These are phyloP conservation scores for Ceratobasidium sp. DNA, from an alignment of 1,284 basidiomycete species.

Conservation along the genomic window DNA sequence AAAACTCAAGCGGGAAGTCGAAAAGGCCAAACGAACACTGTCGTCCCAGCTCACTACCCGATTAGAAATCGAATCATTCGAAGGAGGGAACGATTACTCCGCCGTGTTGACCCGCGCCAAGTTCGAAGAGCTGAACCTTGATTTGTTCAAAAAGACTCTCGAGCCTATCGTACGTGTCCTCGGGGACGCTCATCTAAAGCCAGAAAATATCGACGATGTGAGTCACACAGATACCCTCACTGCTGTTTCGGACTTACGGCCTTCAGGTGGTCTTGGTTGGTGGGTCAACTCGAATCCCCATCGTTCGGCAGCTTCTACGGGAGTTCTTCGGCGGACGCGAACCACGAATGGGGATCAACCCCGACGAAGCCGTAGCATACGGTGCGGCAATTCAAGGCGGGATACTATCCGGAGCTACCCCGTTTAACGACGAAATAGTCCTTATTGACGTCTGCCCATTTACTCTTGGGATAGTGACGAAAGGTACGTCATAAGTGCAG, in stretches of 20 bases:
- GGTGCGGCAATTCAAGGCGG: slow-evolving; percentile 98
- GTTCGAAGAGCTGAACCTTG: slow-evolving; percentile 99
- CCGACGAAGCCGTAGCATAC: slow-evolving; percentile 94
- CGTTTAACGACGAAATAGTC: slow-evolving; percentile 83
- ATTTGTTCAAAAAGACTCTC: slow-evolving; percentile 99
- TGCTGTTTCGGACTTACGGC: background rate
- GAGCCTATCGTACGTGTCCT: slow-evolving; percentile 99
- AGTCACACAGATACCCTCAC: background rate
- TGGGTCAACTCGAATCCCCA: slow-evolving; percentile 98
- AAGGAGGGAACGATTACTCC: slow-evolving; percentile 94
- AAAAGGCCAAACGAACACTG: slow-evolving; percentile 98
- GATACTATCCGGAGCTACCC: slow-evolving; percentile 89
- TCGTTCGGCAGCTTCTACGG: slow-evolving; percentile 95
- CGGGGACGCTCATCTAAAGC: slow-evolving; percentile 97
- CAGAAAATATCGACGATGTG: slow-evolving; percentile 89
- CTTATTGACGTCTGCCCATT: slow-evolving; percentile 96
- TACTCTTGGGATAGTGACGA: slow-evolving; percentile 97
- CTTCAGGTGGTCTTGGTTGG: slow-evolving; percentile 84
- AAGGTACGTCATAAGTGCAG: no score
- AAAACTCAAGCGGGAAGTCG: slow-evolving; percentile 97
- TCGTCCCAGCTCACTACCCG: slow-evolving; percentile 77
- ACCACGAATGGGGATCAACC: slow-evolving; percentile 92
- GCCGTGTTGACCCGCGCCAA: slow-evolving; percentile 97
- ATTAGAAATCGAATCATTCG: slow-evolving; percentile 85
- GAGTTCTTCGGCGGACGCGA: slow-evolving; percentile 97